A percentile compares a stretch with the other conserved stretches of the same genome.
Evolutionary conservation across 208 protist genomes (phyloP).

Genomic region (Leishmania martiniquensis): DNA sequence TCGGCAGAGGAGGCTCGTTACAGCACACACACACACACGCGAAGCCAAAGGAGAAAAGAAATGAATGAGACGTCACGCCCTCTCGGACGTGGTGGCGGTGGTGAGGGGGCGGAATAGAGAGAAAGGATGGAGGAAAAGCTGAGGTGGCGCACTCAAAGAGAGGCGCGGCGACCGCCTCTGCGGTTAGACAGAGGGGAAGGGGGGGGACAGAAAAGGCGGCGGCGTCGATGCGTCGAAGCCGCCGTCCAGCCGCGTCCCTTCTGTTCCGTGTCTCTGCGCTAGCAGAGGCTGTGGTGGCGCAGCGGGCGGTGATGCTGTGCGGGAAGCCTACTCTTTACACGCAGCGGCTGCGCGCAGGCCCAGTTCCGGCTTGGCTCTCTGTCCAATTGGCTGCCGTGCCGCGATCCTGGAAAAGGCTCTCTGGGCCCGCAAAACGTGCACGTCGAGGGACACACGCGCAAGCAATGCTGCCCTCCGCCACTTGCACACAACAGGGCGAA

Average conservation of each 20-base stretch:
- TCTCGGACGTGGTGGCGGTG: background rate
- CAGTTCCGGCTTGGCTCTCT: background rate
- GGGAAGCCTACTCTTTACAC: slow-evolving; percentile 1
- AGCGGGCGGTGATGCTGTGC: background rate
- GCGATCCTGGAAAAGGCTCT: background rate
- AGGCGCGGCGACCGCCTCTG: background rate
- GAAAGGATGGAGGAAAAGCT: background rate
- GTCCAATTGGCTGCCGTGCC: background rate
- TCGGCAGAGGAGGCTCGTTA: background rate
- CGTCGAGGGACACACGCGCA: background rate
- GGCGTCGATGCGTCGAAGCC: too few relatives aligned
- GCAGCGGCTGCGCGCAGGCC: background rate
- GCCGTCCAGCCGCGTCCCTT: too few relatives aligned
- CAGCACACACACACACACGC: background rate
- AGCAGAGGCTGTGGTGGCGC: background rate
- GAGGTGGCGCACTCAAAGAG: background rate
- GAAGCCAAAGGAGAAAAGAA: too few relatives aligned
- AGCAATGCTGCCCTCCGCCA: background rate
- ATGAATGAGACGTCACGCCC: background rate
- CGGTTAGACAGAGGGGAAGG: background rate
- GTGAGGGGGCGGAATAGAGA: background rate
- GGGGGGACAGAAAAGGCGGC: too few relatives aligned
- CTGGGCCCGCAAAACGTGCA: background rate
- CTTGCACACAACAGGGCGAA: background rate
- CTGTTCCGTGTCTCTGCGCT: background rate